Base-by-base conservation (phyloP, 192 early-diverging fungal species). In the Mortierella hygrophila region DNA sequence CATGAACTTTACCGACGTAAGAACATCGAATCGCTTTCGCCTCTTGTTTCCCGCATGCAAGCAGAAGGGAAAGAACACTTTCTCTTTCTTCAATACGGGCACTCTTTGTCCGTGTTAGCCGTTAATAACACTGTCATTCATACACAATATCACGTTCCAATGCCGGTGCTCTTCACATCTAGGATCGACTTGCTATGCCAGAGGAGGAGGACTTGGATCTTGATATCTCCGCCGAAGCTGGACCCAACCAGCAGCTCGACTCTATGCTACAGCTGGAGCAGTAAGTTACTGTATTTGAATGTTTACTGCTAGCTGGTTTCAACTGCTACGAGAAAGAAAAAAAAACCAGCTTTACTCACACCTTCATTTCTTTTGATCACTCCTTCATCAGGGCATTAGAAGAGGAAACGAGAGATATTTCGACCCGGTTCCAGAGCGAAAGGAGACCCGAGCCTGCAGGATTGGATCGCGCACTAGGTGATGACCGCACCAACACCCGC, bases 191-290 rank as follows among this genome's bases (percentile, higher is more conserved):
- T 54, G 72, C 78, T 13, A 68, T 80, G 29, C 78, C 78, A 69
- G 84, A 71, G 55, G 84, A 75, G 35, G 81, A 82, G 32, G 84
- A 86, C 63, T 63, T 81, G 2, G 84, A 86, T 38, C 41, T 85
- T 23, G 75, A 77, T 20, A 44, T 74, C 35, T 63, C 75, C 49
- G 21, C 41, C 29, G 46, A 47, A 18, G 72, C 47, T 10, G 74
- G 20, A 9, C n/a, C 74, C 40, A 42, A 46, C 32, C 69, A 29
- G 54, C 49, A 71, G 46, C 60, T 65, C 1, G 74, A 86, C 32
- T 77, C 84, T 6, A 81, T 86, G 79, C 72, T 86, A 2, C 75
- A 81, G 16, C 72, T 86, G 35, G 84, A 86, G 55, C 78, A 74
- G 84, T 86, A 54, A 79, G 82, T 75, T 0, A 0, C 18, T 52